Base-by-base conservation (phyloP, 1,139 yeast species). In the Saccharomycopsis hybrid region DNA sequence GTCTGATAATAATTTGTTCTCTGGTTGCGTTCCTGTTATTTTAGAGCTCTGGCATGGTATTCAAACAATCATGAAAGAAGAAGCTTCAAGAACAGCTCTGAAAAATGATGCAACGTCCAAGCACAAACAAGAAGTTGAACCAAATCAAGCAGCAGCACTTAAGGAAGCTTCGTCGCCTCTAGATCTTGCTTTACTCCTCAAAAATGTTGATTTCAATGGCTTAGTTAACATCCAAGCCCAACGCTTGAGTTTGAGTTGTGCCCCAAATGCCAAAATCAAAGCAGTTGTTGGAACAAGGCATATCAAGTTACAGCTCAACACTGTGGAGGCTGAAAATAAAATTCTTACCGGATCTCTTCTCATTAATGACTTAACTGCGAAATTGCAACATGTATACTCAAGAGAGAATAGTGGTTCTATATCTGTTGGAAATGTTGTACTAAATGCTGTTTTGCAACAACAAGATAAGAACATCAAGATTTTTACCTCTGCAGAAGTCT, bases 231-330 rank as follows among this genome's bases (percentile, higher is more conserved):
- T 90, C 47, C 88, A 82, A 31, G 77, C 80, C 38, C 97, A 92
- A 62, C 78, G 76, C 47, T 64, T 92, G 32, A 77, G 85, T 3
- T 70, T 92, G 48, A 85, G 95, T 58, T 92, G 97, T 71, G 92
- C 86, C 56, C 97, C 98, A 0, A 82, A 83, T 11, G 97, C 97
- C 0, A 87, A 86, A 61, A 95, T 92, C 1, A 90, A 89, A 36
- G 95, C 97, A 0, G 77, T 85, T 32, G 83, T 88, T 28, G 85
- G 87, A 2, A 71, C 84, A 39, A 85, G 81, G 33, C 82, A 83
- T 0, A 77, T 86, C 32, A 74, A 71, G 41, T 60, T 85, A 37
- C 80, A 79, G 49, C 57, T 85, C 11, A 77, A 77, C 48, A 75
- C 90, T 0, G 24, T 44, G 7, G 77, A 78, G 32, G 71, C 71